Conservation (phyloP, 306 rosid genomes). For the Psophocarpus tetragonolobus region DNA sequence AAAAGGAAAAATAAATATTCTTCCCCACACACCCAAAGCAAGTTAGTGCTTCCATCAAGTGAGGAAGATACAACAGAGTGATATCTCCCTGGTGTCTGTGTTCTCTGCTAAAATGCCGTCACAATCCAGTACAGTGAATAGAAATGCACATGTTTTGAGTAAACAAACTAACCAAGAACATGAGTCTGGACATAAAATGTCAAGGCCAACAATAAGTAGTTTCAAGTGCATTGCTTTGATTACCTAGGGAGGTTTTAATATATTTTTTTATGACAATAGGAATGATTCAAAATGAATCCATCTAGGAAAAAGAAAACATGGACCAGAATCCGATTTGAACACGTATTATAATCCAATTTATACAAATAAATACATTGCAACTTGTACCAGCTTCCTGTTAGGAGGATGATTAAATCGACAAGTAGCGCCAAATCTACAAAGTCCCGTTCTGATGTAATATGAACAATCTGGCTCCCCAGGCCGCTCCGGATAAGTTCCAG, state of each 20-base stretch:
- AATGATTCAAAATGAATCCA: constrained; percentile 21
- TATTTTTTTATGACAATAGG: background rate
- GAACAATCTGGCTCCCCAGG: constrained; percentile 91
- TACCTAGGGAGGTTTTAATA: background rate
- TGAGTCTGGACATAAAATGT: background rate
- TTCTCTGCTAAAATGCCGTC: constrained; percentile 13
- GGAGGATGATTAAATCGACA: constrained; percentile 96
- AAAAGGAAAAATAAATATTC: background rate
- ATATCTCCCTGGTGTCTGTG: constrained; percentile 2
- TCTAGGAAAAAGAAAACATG: constrained; percentile 4
- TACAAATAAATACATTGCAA: constrained; percentile 30
- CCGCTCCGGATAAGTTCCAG: constrained; percentile 82
- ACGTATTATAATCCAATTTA: background rate
- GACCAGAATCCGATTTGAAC: constrained; percentile 14
- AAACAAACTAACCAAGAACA: background rate
- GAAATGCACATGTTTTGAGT: background rate
- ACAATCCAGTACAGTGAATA: background rate
- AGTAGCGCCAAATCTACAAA: constrained; percentile 87
- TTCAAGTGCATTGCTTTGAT: background rate
- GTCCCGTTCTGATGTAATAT: constrained; percentile 90
- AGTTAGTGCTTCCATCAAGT: constrained; percentile 17
- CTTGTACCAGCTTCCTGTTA: constrained; percentile 77
- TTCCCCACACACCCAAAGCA: background rate
- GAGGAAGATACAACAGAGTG: background rate
- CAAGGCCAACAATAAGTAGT: constrained; percentile 6